Evolutionary conservation across 73 alveolate species (phyloP), one percentile per base, ranked within the genome.

Genomic region (Uronychia setigera): DNA sequence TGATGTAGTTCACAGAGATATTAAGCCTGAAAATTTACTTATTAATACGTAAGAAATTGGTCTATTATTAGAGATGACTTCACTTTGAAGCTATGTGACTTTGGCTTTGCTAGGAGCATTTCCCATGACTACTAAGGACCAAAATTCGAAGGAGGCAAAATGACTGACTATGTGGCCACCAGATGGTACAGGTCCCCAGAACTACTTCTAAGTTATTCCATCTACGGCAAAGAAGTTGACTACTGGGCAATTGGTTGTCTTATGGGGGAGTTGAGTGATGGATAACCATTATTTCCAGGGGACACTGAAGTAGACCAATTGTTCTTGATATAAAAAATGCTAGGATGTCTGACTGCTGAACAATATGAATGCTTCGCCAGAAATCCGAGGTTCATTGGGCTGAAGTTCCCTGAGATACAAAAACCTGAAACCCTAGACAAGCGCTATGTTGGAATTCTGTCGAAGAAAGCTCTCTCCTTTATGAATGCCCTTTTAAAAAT

Each of bases 341-440:
- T 97, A 26, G 99, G 99, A 13, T 92, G 96, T 0, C 60, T 97
- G 35, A 95, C 98, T 14, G 89, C 88, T 5, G 99, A 94, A 78
- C 94, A 96, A 78, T 30, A 88, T 81, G 99, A 96, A 82, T 74
- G 84, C 59, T 97, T 97, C 80, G 33, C 82, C 74, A 87, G 95
- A 31, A 96, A 97, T 74, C 99, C 97, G 9, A 29, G 96, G 33
- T 95, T 87, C 79, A n/a, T 91, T 31, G 99, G 99, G 0, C 89
- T 91, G 30, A 85, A 90, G 78, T 97, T 96, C 35, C 99, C 98
- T 46, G 96, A 93, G 29, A 84, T 97, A 26, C 88, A 93, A 26
- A 93, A 92, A 74, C 98, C 98, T n/a, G 99, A 98, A 79, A 95
- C 99, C 32, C 82, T 98, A 13, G 99, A 97, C 83, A 96, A 88